Conservation (phyloP, 257 asterid genomes). For the Echium plantagineum region DNA sequence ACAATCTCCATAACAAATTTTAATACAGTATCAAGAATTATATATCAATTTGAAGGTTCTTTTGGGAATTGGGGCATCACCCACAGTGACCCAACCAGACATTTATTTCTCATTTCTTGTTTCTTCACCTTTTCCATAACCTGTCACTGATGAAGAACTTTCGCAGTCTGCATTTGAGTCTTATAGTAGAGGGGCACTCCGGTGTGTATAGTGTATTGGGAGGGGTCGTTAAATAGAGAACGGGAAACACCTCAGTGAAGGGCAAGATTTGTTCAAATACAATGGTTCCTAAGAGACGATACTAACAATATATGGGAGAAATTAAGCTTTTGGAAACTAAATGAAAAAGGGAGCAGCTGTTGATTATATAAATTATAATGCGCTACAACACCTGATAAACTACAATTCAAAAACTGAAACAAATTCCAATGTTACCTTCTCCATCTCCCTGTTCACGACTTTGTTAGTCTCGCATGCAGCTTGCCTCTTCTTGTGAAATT, state of each 20-base stretch:
- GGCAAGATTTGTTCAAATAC: not conserved
- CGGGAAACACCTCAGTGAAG: not conserved
- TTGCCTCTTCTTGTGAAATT: slow-evolving; percentile 55
- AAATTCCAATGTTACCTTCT: slow-evolving; percentile 35
- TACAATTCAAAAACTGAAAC: not conserved
- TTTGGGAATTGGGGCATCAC: too few species aligned
- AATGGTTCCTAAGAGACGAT: not conserved
- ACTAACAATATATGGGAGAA: not conserved
- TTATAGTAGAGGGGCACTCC: not conserved
- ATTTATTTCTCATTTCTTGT: too few species aligned
- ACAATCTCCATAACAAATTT: not conserved
- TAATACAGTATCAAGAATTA: not conserved
- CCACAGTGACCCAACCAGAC: too few species aligned
- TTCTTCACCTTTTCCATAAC: too few species aligned
- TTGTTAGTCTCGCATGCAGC: slow-evolving; percentile 35
- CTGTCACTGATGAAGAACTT: not conserved
- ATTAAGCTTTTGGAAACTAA: not conserved
- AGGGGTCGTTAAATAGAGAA: not conserved
- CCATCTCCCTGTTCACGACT: slow-evolving; percentile 50
- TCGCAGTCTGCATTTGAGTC: too few species aligned
- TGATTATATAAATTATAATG: too few species aligned
- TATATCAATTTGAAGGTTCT: too few species aligned
- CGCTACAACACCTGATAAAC: not conserved
- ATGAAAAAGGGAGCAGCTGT: too few species aligned
- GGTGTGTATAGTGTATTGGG: not conserved